Percentiles rank a stretch among this genome's conserved stretches.
These are phyloP conservation scores for Pelagophyceae sp. DNA, from an alignment of 352 stramenopile genomes.

Conservation along the genomic window DNA sequence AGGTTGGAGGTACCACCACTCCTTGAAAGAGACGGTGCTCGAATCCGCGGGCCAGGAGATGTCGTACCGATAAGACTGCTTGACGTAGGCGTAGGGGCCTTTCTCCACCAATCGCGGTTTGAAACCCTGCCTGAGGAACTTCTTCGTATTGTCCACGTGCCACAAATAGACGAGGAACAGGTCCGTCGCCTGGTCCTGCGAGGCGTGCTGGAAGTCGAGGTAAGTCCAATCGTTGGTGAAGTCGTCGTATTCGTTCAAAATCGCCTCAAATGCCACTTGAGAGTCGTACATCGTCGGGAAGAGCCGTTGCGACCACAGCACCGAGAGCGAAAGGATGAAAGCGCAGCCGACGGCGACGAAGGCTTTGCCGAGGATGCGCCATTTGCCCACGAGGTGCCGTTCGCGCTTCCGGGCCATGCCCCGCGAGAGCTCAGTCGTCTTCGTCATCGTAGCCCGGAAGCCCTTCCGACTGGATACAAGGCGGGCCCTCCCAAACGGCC, in stretches of 20 bases:
- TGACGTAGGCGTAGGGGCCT: constrained; percentile 13
- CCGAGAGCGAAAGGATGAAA: background rate
- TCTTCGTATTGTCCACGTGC: constrained; percentile 7
- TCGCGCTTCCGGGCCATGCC: constrained; percentile 19
- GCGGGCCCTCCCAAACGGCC: too few species aligned
- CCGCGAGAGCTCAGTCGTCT: background rate
- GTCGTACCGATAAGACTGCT: background rate
- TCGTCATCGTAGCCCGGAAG: constrained; percentile 19
- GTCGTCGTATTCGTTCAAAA: constrained; percentile 13
- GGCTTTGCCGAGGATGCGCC: background rate
- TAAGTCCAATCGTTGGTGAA: constrained; percentile 4
- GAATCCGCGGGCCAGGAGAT: background rate
- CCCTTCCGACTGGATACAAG: too few species aligned
- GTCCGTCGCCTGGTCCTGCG: constrained; percentile 1
- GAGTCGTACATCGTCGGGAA: constrained; percentile 4
- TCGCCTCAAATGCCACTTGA: background rate
- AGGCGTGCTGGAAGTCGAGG: constrained; percentile 4
- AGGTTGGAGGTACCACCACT: background rate
- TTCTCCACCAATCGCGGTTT: constrained; percentile 15
- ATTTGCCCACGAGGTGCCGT: background rate
- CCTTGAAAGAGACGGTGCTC: constrained; percentile 1
- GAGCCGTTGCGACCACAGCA: background rate
- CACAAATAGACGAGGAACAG: constrained; percentile 12
- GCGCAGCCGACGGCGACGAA: background rate
- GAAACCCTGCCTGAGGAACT: background rate